These are phyloP conservation scores for Bipolaris sorokiniana DNA, from an alignment of 2,329 filamentous ascomycete species.

Conservation along the genomic window DNA sequence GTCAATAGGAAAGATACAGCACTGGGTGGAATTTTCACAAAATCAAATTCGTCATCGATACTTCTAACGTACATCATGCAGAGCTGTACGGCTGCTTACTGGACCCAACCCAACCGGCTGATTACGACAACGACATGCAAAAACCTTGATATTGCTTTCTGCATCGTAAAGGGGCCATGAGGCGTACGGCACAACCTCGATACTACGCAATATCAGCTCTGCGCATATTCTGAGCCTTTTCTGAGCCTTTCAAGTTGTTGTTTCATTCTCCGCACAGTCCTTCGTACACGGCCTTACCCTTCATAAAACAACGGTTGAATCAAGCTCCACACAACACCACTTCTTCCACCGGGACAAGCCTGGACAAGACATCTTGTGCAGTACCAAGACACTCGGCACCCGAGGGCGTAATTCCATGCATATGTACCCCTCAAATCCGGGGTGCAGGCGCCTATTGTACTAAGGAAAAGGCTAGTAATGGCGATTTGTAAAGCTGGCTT, in stretches of 20 bases:
- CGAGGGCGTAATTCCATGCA: conserved; percentile 5
- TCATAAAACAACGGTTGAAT: conserved; percentile 15
- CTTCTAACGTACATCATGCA: no score
- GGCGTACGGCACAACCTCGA: no score
- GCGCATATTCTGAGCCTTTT: no score
- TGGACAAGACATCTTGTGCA: conserved; percentile 30
- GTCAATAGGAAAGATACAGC: no score
- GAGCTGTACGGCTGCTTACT: no score
- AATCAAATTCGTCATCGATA: no score
- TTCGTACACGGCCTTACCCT: background rate
- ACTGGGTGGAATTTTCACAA: no score
- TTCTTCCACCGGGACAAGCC: conserved; percentile 39
- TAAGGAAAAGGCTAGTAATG: conserved; percentile 1
- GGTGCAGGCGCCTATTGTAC: conserved; percentile 22
- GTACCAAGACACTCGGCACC: conserved; percentile 26
- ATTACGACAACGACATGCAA: no score
- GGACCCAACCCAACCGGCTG: no score
- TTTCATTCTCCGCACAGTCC: background rate
- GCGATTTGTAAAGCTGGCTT: background rate
- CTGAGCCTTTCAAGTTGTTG: background rate
- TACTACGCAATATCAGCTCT: no score
- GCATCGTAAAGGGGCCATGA: no score
- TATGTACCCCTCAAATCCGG: conserved; percentile 18
- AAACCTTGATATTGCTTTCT: no score
- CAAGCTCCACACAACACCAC: conserved; percentile 19